Conservation (phyloP, 1,139 yeast genomes). For the Blastobotrys buckinghamii region DNA sequence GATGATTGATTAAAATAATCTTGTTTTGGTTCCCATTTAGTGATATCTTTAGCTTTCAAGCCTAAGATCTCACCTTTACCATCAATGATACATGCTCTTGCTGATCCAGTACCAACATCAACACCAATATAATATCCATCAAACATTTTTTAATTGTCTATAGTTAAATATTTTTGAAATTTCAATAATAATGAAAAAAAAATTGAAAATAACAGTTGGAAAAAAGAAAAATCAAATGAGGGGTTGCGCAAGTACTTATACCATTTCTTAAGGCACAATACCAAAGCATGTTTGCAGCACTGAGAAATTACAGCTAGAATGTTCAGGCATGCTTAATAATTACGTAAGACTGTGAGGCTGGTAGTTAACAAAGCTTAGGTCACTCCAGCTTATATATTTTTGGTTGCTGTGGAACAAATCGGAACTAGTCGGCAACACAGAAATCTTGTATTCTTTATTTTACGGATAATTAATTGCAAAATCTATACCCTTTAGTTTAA, state of each 20-base stretch:
- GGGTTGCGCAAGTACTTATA: neutral
- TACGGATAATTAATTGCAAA: too few relatives aligned
- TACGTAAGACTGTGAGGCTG: too few relatives aligned
- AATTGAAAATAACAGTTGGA: neutral
- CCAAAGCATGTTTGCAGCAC: too few relatives aligned
- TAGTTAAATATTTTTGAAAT: neutral
- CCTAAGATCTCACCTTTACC: slow-evolving; percentile 77
- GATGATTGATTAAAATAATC: slow-evolving; percentile 75
- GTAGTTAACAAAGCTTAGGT: too few relatives aligned
- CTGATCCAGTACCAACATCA: slow-evolving; percentile 97
- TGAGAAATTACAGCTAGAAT: too few relatives aligned
- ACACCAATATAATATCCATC: slow-evolving; percentile 70
- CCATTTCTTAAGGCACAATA: neutral
- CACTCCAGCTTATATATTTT: too few relatives aligned
- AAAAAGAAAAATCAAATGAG: neutral
- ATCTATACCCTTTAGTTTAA: too few relatives aligned
- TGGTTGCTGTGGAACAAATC: too few relatives aligned
- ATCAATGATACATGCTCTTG: slow-evolving; percentile 89
- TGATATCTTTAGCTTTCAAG: slow-evolving; percentile 72
- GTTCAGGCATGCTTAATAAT: too few relatives aligned
- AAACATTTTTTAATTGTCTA: neutral
- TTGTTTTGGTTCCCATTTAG: slow-evolving; percentile 43
- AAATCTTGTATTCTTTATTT: too few relatives aligned
- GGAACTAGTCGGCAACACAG: too few relatives aligned
- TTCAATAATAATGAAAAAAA: neutral